phyloP scores from a whole-genome alignment of 306 rosid genomes.

The Elaeagnus macrophylla region DNA sequence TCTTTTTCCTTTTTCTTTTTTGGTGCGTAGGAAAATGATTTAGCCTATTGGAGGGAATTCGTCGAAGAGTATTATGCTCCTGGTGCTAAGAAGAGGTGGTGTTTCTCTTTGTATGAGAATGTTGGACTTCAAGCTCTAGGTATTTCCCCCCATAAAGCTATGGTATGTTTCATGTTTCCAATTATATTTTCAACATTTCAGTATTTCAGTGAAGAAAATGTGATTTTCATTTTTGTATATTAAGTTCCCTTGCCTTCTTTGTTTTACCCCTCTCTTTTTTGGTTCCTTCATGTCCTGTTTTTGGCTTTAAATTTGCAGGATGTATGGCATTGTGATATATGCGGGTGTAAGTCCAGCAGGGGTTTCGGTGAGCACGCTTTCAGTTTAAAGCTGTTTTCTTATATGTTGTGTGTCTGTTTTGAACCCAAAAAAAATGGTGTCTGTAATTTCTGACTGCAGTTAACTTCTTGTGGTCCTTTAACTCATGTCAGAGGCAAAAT shows the following conservation, averaged over 20 bases:
- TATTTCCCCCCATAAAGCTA: constrained; percentile 19
- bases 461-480: constrained; percentile 11
- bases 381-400: background rate
- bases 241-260: background rate
- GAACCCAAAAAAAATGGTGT: too few relatives aligned
- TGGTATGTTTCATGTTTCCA: constrained; percentile 21
- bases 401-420: too few relatives aligned
- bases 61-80: constrained; percentile 37
- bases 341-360: constrained; percentile 26
- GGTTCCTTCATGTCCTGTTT: too few relatives aligned
- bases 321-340: constrained; percentile 32
- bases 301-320: constrained; percentile 20
- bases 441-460: background rate
- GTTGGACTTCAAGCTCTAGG: constrained; percentile 22
- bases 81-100: constrained; percentile 36
- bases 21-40: constrained; percentile 27
- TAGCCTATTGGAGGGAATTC: constrained; percentile 35
- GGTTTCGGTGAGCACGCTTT: constrained; percentile 28
- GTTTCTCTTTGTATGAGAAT: constrained; percentile 30
- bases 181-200: constrained; percentile 5
- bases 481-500: constrained; percentile 25
- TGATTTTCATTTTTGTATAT: too few relatives aligned
- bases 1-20: background rate
- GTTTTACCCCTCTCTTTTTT: too few relatives aligned
- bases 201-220: background rate